These are phyloP conservation scores for Lecanicillium sp. DNA, from an alignment of 2,329 filamentous ascomycete genomes.

Conservation along the genomic window DNA sequence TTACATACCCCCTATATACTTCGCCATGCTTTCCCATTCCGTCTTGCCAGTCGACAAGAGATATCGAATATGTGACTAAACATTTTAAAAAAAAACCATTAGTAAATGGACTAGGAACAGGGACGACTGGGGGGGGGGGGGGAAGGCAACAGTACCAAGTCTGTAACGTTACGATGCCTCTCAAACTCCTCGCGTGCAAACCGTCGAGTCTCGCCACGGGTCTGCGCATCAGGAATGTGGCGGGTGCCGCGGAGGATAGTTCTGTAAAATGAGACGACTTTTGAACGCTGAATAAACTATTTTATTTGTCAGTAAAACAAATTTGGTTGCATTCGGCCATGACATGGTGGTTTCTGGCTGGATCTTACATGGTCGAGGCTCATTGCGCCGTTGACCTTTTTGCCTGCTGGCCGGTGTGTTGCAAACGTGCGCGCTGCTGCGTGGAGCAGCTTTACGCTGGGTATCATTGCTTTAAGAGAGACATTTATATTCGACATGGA, in stretches of 20 bases:
- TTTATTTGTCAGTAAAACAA: too few species aligned
- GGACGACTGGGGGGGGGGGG: too few species aligned
- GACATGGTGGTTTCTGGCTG: too few species aligned
- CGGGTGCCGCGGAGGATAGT: conserved; percentile 46
- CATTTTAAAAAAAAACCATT: not conserved
- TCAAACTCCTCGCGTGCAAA: conserved; percentile 55
- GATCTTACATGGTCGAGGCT: conserved; percentile 54
- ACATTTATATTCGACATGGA: too few species aligned
- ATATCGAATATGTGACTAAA: conserved; percentile 51
- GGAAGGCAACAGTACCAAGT: too few species aligned
- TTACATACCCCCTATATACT: conserved; percentile 31
- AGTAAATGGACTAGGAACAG: too few species aligned
- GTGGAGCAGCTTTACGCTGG: not conserved
- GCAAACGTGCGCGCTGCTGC: conserved; percentile 4
- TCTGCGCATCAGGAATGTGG: conserved; percentile 40
- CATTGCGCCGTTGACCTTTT: conserved; percentile 29
- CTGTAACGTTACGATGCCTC: conserved; percentile 46
- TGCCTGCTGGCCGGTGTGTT: conserved; percentile 3
- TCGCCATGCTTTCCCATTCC: conserved; percentile 55
- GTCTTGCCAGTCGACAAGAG: conserved; percentile 57
- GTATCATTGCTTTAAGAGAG: not conserved
- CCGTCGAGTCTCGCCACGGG: conserved; percentile 45
- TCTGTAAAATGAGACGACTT: conserved; percentile 49
- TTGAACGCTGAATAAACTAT: conserved; percentile 51
- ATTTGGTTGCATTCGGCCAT: too few species aligned